These are phyloP conservation scores for Petunia hybrid DNA, from an alignment of 305 asterid genomes.

Conservation along the genomic window DNA sequence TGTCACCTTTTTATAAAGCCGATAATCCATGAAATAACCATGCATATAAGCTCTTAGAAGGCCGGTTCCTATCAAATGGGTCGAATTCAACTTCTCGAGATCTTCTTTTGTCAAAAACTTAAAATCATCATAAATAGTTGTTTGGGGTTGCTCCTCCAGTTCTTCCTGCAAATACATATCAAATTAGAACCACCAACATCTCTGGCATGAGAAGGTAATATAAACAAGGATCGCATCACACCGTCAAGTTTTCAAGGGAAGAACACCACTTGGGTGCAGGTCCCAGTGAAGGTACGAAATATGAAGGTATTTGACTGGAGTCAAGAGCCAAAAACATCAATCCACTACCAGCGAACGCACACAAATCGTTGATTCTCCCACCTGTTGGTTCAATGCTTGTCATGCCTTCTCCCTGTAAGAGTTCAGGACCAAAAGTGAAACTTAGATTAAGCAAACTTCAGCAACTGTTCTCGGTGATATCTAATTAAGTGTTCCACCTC, in stretches of 20 bases:
- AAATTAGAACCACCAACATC: slow-evolving; percentile 27
- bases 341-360: slow-evolving; percentile 83
- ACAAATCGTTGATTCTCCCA: slow-evolving; percentile 86
- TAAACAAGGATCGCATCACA: slow-evolving; percentile 41
- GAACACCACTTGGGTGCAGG: slow-evolving; percentile 99
- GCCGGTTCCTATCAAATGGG: slow-evolving; percentile 81
- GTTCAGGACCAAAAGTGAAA: slow-evolving; percentile 28
- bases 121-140: slow-evolving; percentile 87
- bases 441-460: not conserved
- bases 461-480: slow-evolving; percentile 18
- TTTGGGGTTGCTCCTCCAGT: slow-evolving; percentile 89
- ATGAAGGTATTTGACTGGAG: slow-evolving; percentile 89
- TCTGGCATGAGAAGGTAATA: slow-evolving; percentile 29
- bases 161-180: slow-evolving; percentile 68
- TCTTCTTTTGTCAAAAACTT: slow-evolving; percentile 91
- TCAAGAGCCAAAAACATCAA: slow-evolving; percentile 85
- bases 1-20: slow-evolving; percentile 82
- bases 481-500: not conserved
- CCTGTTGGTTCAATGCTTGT: slow-evolving; percentile 90
- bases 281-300: slow-evolving; percentile 94
- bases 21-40: slow-evolving; percentile 83
- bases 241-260: slow-evolving; percentile 82
- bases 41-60: slow-evolving; percentile 92
- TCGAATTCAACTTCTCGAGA: slow-evolving; percentile 73
- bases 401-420: slow-evolving; percentile 89